phyloP scores from a whole-genome alignment of 2,329 filamentous ascomycete species.

The Nothophaeocryptopus gaeumannii region DNA sequence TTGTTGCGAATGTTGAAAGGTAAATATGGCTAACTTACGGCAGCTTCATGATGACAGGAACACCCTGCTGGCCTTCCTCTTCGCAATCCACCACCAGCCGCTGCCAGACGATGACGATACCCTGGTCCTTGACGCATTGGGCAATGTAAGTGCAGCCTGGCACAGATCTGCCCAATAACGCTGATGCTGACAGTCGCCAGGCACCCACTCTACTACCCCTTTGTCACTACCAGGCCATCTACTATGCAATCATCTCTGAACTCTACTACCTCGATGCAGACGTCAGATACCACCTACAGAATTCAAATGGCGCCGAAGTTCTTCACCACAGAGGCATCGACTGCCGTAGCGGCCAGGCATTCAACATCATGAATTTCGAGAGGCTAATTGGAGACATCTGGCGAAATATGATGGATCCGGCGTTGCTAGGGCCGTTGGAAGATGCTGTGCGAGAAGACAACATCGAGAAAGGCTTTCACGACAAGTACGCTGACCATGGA shows the following conservation, averaged over 20 bases:
- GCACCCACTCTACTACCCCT: background rate
- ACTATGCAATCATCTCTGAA: slow-evolving; percentile 1
- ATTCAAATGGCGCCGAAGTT: background rate
- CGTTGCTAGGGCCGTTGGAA: slow-evolving; percentile 1
- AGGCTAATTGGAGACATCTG: slow-evolving; percentile 2
- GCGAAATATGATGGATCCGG: background rate
- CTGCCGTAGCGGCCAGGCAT: background rate
- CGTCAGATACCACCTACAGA: background rate
- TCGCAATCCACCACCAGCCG: background rate
- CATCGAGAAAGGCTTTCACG: background rate
- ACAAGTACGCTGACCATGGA: background rate
- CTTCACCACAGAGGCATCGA: slow-evolving; percentile 2
- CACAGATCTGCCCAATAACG: no score
- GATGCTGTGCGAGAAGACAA: background rate
- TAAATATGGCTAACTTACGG: background rate
- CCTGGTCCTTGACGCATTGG: background rate
- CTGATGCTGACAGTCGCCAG: no score
- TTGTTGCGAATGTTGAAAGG: background rate
- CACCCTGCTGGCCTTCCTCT: background rate
- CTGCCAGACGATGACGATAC: background rate
- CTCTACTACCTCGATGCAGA: background rate
- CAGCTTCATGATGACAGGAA: background rate
- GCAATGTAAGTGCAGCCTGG: background rate
- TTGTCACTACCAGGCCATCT: background rate
- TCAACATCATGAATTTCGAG: background rate